A percentile compares a stretch with the other conserved stretches of the same genome.
These are phyloP conservation scores for Diaporthe capsici DNA, from an alignment of 2,329 filamentous ascomycete genomes.

Conservation along the genomic window DNA sequence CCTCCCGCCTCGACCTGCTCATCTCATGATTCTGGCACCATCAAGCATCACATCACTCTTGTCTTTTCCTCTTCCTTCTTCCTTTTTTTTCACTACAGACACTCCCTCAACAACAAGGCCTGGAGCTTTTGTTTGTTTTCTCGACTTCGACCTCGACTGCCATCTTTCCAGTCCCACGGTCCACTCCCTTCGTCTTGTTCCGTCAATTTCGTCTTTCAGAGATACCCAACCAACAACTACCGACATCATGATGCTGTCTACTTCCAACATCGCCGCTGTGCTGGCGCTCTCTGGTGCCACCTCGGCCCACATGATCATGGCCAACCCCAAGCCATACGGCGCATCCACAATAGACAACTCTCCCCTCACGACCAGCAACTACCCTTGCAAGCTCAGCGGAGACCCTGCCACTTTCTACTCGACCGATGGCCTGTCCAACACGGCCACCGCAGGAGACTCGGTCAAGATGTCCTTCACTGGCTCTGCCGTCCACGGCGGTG, in stretches of 20 bases:
- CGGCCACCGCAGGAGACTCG: slow-evolving; percentile 72
- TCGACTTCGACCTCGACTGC: slow-evolving; percentile 14
- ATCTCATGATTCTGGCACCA: slow-evolving; percentile 30
- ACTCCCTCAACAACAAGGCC: slow-evolving; percentile 34
- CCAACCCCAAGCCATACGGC: slow-evolving; percentile 39
- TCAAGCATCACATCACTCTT: slow-evolving; percentile 22
- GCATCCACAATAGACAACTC: slow-evolving; percentile 68
- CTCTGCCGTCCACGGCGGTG: slow-evolving; percentile 75
- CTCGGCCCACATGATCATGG: slow-evolving; percentile 41
- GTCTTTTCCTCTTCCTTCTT: slow-evolving; percentile 15
- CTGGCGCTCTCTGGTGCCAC: slow-evolving; percentile 38
- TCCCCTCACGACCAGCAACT: slow-evolving; percentile 78
- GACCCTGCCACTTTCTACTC: slow-evolving; percentile 65
- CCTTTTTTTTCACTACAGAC: slow-evolving; percentile 10
- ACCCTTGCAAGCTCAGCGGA: slow-evolving; percentile 78
- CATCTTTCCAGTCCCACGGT: not conserved
- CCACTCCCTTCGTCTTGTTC: slow-evolving; percentile 5
- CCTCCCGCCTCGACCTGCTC: slow-evolving; percentile 5
- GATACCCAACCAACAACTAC: slow-evolving; percentile 16
- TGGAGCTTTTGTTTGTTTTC: slow-evolving; percentile 28
- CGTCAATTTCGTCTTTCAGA: slow-evolving; percentile 7
- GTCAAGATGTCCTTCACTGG: slow-evolving; percentile 77
- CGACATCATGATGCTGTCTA: slow-evolving; percentile 35
- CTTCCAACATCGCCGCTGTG: slow-evolving; percentile 38
- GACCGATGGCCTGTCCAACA: slow-evolving; percentile 65